Conservation (phyloP, 805 yeast genomes). For the Saturnispora halmiae region DNA sequence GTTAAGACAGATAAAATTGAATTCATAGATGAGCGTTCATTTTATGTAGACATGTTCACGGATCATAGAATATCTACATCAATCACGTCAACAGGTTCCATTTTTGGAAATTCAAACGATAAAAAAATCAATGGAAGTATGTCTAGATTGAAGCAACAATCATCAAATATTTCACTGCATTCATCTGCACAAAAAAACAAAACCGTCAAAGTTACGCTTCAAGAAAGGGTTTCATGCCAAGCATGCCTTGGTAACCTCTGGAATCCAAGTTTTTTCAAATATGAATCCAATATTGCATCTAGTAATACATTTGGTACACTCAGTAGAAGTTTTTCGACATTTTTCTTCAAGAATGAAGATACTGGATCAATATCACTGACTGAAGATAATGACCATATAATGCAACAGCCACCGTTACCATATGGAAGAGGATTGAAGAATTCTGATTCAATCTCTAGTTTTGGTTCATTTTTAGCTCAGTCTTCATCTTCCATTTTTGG, state of each 20-base stretch:
- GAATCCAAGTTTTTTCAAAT: conserved; percentile 10
- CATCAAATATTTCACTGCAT: neutral
- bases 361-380: too few species aligned
- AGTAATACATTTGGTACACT: conserved; percentile 7
- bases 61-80: neutral
- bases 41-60: conserved; percentile 4
- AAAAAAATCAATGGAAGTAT: neutral
- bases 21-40: neutral
- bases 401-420: neutral
- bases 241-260: conserved; percentile 12
- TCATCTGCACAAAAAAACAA: neutral
- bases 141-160: neutral
- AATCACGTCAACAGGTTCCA: neutral
- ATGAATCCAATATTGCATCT: neutral
- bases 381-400: neutral
- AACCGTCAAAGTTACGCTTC: conserved; percentile 10
- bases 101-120: neutral
- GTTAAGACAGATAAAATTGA: conserved; percentile 1
- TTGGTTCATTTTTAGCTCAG: conserved; percentile 8
- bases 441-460: conserved; percentile 3
- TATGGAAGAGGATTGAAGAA: neutral
- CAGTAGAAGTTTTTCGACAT: conserved; percentile 4
- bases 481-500: conserved; percentile 13
- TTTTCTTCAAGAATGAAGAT: conserved; percentile 2
- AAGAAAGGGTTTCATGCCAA: conserved; percentile 14